Base-by-base conservation (phyloP, 2,329 filamentous ascomycete genomes). In the Coniella lustricola region DNA sequence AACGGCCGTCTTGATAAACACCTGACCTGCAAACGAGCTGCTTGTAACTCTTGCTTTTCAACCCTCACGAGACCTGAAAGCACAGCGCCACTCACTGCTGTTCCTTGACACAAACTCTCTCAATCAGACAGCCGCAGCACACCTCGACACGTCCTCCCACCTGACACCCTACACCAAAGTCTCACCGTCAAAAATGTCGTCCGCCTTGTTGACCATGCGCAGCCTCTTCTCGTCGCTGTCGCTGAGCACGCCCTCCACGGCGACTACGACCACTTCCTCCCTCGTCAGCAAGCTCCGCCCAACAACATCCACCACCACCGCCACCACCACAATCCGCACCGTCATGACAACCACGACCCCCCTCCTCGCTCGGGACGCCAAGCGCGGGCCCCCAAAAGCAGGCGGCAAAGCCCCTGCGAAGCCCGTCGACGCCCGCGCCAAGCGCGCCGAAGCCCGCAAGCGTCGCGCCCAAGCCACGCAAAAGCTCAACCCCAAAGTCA, bases 311-410 rank as follows among this genome's bases (percentile, higher is more conserved):
- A 29, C 25, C 25, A 34, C 35, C 25, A 7, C 44, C 22, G 41
- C 38, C 10, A 34, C 35, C 25, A 7, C 35, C 40, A 21, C 49
- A 10, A 17, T 42, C 31, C 34, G 46, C 4, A n/a, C 48, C 37
- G 34, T 54, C 43, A 46, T 42, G 20, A 52, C 52, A n/a, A 49
- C 43, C 8, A 5, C 13, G 4, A 13, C 38, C 14, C 12, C 22
- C 34, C 31, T 16, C 17, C 31, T 16, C 17, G 44, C 38, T 64
- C 67, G 36, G 68, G 74, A 73, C 16, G 78, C 91, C 44, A 73
- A 65, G 44, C 61, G 61, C 44, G 56, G 43, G 33, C 29, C 14
- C 39, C 31, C 4, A 9, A 29, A 20, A 25, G 36, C 42, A 12
- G 54, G 37, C 17, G 38, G 45, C 41, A 51, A 48, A 40, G 34